A percentile compares a stretch with the other conserved stretches of the same genome.
phyloP scores from a whole-genome alignment of 2,329 filamentous ascomycete species.

The Arthroderma uncinatum region DNA sequence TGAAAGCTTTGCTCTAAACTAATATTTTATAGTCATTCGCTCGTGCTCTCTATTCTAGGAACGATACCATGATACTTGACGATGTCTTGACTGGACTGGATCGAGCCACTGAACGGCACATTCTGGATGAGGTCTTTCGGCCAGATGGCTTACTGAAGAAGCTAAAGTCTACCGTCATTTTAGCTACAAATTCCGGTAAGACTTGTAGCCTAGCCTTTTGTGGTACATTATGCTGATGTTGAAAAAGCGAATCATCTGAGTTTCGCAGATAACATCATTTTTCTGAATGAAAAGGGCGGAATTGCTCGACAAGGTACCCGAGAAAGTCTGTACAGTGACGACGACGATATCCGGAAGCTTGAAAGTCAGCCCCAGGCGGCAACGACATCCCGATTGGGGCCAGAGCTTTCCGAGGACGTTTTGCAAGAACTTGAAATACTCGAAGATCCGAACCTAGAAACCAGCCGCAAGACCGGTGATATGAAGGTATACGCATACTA shows the following conservation, averaged over 20 bases:
- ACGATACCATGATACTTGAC: neutral
- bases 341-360: neutral
- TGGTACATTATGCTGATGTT: slow-evolving; percentile 37
- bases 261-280: slow-evolving; percentile 6
- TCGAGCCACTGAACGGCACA: slow-evolving; percentile 48
- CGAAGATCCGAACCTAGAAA: neutral
- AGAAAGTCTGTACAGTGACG: neutral
- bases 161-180: slow-evolving; percentile 65
- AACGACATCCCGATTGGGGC: neutral
- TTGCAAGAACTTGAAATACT: slow-evolving; percentile 4
- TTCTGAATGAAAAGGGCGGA: neutral
- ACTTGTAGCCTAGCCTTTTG: slow-evolving; percentile 64
- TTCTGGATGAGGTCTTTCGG: slow-evolving; percentile 49
- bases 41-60: slow-evolving; percentile 2
- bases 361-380: neutral
- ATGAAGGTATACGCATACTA: slow-evolving; percentile 7
- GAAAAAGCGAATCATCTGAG: neutral
- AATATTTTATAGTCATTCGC: neutral
- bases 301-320: neutral
- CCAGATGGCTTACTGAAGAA: slow-evolving; percentile 61
- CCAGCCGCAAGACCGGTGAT: slow-evolving; percentile 5
- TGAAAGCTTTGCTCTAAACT: slow-evolving; percentile 46
- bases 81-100: slow-evolving; percentile 1
- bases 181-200: slow-evolving; percentile 63
- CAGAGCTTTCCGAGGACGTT: neutral